Evolutionary conservation across 2,329 filamentous ascomycete species (phyloP).

Genomic region (Lasiodiplodia sp.): DNA sequence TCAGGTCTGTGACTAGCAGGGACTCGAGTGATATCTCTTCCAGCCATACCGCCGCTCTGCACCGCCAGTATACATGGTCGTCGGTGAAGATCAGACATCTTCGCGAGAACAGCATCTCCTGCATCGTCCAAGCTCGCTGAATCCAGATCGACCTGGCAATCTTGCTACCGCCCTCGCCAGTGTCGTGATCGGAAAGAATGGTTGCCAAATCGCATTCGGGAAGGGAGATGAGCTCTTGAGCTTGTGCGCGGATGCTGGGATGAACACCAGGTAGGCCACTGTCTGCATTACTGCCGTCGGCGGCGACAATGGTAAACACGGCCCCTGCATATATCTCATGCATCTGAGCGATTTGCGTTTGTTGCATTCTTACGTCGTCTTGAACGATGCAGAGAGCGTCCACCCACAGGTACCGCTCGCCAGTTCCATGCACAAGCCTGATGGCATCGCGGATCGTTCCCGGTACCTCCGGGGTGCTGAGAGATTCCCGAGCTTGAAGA

Average conservation of each 20-base stretch:
- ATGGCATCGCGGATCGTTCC: slow-evolving; percentile 30
- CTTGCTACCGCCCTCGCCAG: not conserved
- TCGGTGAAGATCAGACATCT: slow-evolving; percentile 8
- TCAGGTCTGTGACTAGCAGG: not conserved
- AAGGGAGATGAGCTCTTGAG: not conserved
- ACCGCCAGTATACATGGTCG: not conserved
- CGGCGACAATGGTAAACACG: not conserved
- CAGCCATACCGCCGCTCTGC: not conserved
- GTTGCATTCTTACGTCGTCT: slow-evolving; percentile 19
- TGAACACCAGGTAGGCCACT: not conserved
- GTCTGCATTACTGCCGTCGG: not conserved
- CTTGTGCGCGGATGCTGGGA: not conserved
- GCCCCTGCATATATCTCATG: not conserved
- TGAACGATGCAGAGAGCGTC: slow-evolving; percentile 33
- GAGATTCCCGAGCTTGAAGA: not conserved
- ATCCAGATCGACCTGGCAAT: not conserved
- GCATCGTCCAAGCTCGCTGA: slow-evolving; percentile 8
- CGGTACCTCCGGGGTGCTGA: not conserved
- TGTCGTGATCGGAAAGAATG: not conserved
- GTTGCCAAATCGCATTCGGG: not conserved
- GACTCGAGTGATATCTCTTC: slow-evolving; percentile 8
- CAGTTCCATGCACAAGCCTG: slow-evolving; percentile 8
- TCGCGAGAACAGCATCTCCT: slow-evolving; percentile 8
- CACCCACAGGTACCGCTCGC: slow-evolving; percentile 33
- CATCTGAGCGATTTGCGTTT: not conserved